Conservation (phyloP, 2,329 filamentous ascomycete genomes). For the Clarireedia monteithiana region DNA sequence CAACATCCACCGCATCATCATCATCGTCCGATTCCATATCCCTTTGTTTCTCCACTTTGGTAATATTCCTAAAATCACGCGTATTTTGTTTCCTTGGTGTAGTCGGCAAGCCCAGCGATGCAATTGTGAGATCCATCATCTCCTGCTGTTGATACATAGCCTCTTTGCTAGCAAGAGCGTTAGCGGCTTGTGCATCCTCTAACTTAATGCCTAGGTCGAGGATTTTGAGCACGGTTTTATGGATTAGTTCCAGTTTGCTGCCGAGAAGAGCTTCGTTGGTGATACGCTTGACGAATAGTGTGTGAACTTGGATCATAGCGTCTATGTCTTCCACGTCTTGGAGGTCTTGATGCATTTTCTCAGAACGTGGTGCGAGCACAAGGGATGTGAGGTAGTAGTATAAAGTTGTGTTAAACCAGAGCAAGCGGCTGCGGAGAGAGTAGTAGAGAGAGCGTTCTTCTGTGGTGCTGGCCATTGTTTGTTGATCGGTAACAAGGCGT, state of each 20-base stretch:
- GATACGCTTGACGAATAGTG: conserved; percentile 52
- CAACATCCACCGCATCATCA: conserved; percentile 26
- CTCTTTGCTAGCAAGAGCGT: conserved; percentile 19
- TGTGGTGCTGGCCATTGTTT: conserved; percentile 32
- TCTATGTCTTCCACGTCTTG: conserved; percentile 64
- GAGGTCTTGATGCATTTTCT: conserved; percentile 50
- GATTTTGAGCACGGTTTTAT: conserved; percentile 63
- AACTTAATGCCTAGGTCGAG: conserved; percentile 69
- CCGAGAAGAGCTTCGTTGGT: conserved; percentile 64
- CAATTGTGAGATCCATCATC: conserved; percentile 26
- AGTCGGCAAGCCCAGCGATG: conserved; percentile 25
- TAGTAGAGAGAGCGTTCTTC: conserved; percentile 45
- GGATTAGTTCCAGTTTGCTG: conserved; percentile 59
- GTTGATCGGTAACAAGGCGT: conserved; percentile 36
- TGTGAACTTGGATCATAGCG: conserved; percentile 67
- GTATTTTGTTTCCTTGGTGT: conserved; percentile 24
- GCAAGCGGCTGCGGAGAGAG: conserved; percentile 56
- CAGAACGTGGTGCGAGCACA: conserved; percentile 55
- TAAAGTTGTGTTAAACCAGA: conserved; percentile 71
- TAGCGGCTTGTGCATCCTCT: conserved; percentile 47
- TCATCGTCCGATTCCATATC: conserved; percentile 20
- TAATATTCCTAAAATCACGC: conserved; percentile 19
- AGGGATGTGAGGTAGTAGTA: conserved; percentile 70
- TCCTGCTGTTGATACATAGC: conserved; percentile 21
- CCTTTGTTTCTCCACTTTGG: conserved; percentile 15